These are phyloP conservation scores for Pisolithus thermaeus DNA, from an alignment of 1,284 basidiomycete genomes.

Conservation along the genomic window DNA sequence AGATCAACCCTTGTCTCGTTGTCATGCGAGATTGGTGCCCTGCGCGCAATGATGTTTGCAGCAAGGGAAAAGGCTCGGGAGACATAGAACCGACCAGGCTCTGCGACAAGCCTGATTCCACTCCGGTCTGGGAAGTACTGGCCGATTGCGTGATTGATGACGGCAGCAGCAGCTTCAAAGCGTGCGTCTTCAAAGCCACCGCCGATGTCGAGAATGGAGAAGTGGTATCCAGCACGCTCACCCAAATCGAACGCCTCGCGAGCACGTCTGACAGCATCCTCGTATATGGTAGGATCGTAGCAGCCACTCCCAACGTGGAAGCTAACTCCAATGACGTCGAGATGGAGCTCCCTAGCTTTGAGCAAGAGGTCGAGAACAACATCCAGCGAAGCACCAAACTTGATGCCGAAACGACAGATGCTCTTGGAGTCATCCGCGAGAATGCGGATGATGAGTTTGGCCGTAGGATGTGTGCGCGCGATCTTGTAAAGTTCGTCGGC, in stretches of 20 bases:
- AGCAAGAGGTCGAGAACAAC: constrained; percentile 77
- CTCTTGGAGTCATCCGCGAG: constrained; percentile 96
- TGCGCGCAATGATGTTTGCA: constrained; percentile 89
- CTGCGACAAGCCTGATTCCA: constrained; percentile 84
- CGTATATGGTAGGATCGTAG: constrained; percentile 87
- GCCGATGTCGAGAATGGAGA: constrained; percentile 87
- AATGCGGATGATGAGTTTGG: constrained; percentile 91
- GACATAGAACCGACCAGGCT: constrained; percentile 96
- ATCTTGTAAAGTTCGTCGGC: constrained; percentile 97
- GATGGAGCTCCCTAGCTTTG: constrained; percentile 73
- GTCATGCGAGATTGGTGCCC: constrained; percentile 68
- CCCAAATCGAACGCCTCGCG: constrained; percentile 88
- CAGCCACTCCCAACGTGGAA: constrained; percentile 99
- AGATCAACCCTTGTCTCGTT: constrained; percentile 31
- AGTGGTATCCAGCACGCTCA: constrained; percentile 73
- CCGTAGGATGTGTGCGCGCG: constrained; percentile 73
- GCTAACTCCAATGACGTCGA: constrained; percentile 91
- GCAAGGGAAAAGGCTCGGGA: constrained; percentile 91
- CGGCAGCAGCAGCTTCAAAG: constrained; percentile 77
- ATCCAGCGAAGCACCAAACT: constrained; percentile 91
- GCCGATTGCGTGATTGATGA: constrained; percentile 72
- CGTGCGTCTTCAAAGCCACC: constrained; percentile 93
- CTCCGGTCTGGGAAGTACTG: constrained; percentile 80
- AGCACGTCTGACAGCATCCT: constrained; percentile 85
- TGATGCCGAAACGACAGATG: constrained; percentile 89